Conservation (phyloP, 1,284 basidiomycete genomes). For the Singerocomus rubriflavus region DNA sequence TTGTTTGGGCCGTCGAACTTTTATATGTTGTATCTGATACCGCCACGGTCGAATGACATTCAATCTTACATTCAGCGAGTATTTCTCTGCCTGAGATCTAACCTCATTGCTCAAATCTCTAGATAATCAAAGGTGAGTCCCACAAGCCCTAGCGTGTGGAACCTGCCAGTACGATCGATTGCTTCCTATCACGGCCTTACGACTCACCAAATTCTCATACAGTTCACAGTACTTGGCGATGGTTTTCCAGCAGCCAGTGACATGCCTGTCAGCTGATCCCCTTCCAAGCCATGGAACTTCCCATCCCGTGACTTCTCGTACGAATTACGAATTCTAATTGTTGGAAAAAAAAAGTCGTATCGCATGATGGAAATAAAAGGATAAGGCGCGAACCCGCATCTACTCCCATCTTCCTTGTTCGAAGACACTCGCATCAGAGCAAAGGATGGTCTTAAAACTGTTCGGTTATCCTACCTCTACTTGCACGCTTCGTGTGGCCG, state of each 20-base stretch:
- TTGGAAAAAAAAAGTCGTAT: neutral
- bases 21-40: too few species aligned
- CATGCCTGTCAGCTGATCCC: neutral
- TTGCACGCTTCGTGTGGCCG: slow-evolving; percentile 44
- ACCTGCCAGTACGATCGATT: neutral
- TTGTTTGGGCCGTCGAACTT: too few species aligned
- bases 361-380: slow-evolving; percentile 13
- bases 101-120: too few species aligned
- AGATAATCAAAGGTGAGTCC: neutral
- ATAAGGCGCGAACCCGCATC: neutral
- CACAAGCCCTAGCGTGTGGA: neutral
- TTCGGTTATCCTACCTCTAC: slow-evolving; percentile 41
- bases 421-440: neutral
- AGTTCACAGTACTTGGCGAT: slow-evolving; percentile 3
- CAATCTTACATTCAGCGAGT: too few species aligned
- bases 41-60: too few species aligned
- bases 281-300: neutral
- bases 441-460: slow-evolving; percentile 49
- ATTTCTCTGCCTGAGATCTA: too few species aligned
- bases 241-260: neutral
- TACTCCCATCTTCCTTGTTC: neutral
- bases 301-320: too few species aligned
- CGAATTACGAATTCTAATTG: too few species aligned
- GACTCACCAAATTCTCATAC: neutral
- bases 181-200: neutral